These are phyloP conservation scores for Colletotrichum incanum DNA, from an alignment of 2,329 filamentous ascomycete species.

Conservation along the genomic window DNA sequence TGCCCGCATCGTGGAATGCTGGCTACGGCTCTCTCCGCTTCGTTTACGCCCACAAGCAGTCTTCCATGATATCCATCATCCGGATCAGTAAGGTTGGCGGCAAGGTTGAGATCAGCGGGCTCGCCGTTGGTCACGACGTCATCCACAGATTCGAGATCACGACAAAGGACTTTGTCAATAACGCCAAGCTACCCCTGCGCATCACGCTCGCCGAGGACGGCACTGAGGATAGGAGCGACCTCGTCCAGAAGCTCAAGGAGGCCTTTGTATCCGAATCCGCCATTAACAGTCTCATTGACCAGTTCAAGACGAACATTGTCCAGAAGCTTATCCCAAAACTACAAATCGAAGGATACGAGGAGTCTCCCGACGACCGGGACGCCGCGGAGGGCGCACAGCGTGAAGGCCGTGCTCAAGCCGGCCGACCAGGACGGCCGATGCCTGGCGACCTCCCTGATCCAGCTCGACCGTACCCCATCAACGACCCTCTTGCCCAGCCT, in stretches of 20 bases:
- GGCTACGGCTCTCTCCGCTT: constrained; percentile 82
- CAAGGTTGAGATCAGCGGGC: constrained; percentile 87
- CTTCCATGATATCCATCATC: constrained; percentile 86
- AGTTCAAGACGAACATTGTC: constrained; percentile 85
- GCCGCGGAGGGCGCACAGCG: constrained; percentile 59
- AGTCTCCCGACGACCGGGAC: constrained; percentile 62
- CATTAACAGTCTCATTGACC: constrained; percentile 77
- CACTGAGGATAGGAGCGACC: constrained; percentile 65
- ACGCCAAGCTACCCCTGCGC: constrained; percentile 69
- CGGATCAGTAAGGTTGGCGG: constrained; percentile 86
- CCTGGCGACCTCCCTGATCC: constrained; percentile 65
- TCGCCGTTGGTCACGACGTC: constrained; percentile 85
- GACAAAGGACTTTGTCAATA: constrained; percentile 81
- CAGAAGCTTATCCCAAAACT: constrained; percentile 86
- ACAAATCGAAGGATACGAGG: constrained; percentile 84
- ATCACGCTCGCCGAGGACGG: constrained; percentile 63
- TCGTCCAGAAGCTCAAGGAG: constrained; percentile 66
- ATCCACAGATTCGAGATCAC: constrained; percentile 84
- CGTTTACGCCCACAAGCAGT: constrained; percentile 89
- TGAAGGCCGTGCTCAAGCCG: constrained; percentile 59
- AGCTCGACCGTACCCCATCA: constrained; percentile 76
- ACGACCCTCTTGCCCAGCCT: constrained; percentile 75
- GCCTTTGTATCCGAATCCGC: constrained; percentile 83
- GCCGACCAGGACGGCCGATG: constrained; percentile 53
- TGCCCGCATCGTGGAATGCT: constrained; percentile 87